Percentiles rank a stretch among this genome's conserved stretches.
phyloP scores from a whole-genome alignment of 1,139 yeast genomes.

The Candida pseudocylindracea region DNA sequence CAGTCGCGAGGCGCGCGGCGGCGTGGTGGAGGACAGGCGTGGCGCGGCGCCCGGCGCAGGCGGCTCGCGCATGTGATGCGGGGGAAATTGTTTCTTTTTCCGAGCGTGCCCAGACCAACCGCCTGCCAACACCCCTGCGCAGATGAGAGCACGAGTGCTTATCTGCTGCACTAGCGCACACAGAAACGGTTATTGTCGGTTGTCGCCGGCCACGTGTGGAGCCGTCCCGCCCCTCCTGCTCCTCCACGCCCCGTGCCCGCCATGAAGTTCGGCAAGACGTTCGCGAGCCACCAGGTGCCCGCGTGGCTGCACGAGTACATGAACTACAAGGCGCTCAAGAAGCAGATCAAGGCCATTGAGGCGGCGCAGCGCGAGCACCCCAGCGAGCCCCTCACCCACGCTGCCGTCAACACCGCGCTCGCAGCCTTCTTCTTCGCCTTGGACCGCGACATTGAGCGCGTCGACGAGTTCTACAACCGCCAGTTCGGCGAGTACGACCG shows the following conservation, averaged over 20 bases:
- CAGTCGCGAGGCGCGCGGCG: too few relatives aligned
- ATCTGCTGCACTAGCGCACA: too few relatives aligned
- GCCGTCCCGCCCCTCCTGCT: too few relatives aligned
- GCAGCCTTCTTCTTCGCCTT: conserved; percentile 58
- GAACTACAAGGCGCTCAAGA: conserved; percentile 72
- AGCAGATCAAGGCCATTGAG: conserved; percentile 37
- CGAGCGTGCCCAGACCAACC: too few relatives aligned
- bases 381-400: conserved; percentile 12
- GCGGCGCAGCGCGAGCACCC: conserved; percentile 9
- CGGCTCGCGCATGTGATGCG: too few relatives aligned
- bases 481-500: conserved; percentile 58
- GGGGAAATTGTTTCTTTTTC: too few relatives aligned
- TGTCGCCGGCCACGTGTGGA: too few relatives aligned
- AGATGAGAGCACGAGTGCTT: too few relatives aligned
- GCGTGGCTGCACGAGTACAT: conserved; percentile 74
- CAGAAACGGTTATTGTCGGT: too few relatives aligned
- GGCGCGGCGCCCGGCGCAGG: too few relatives aligned
- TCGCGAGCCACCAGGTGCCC: conserved; percentile 72
- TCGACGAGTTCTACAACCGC: conserved; percentile 54
- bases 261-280: conserved; percentile 77
- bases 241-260: neutral
- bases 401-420: conserved; percentile 12
- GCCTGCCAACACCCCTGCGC: too few relatives aligned
- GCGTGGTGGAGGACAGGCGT: too few relatives aligned
- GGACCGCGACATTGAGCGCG: conserved; percentile 66